These are phyloP conservation scores for Colletotrichum cordylinicola DNA, from an alignment of 2,329 filamentous ascomycete species.

Conservation along the genomic window DNA sequence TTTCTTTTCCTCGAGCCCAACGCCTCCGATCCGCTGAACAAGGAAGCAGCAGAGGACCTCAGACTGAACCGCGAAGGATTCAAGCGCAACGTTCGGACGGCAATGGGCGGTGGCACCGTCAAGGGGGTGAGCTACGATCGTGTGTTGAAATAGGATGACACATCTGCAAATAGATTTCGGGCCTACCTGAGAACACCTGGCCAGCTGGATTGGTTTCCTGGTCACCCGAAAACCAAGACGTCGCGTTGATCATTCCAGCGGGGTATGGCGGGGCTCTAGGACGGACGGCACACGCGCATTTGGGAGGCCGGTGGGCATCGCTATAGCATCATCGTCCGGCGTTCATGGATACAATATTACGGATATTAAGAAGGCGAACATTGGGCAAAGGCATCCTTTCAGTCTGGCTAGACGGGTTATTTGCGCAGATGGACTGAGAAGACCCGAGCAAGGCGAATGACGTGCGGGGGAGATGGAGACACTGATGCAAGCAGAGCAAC, in stretches of 20 bases:
- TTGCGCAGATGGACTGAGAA: not conserved
- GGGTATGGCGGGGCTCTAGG: not conserved
- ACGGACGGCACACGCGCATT: not conserved
- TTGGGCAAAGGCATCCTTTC: not conserved
- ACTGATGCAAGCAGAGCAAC: not conserved
- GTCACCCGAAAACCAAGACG: not conserved
- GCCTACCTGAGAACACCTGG: not conserved
- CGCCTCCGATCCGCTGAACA: constrained; percentile 95
- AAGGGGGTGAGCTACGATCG: constrained; percentile 78
- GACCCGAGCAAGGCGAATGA: not conserved
- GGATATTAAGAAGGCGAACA: not conserved
- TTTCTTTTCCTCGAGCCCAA: constrained; percentile 98
- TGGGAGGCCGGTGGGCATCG: constrained; percentile 10
- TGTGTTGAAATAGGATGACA: constrained; percentile 66
- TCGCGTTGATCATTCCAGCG: not conserved
- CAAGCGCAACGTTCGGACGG: constrained; percentile 84
- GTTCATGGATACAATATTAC: constrained; percentile 16
- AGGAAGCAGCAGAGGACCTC: constrained; percentile 94
- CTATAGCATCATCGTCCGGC: constrained; percentile 19
- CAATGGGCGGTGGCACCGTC: constrained; percentile 83
- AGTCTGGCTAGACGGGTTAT: not conserved
- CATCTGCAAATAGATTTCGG: not conserved
- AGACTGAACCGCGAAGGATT: constrained; percentile 86
- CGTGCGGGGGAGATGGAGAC: not conserved
- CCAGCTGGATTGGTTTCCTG: not conserved